Percentiles rank a stretch among this genome's conserved stretches.
Conservation (phyloP, 768 basidiomycete genomes). For the Rhodotorula babjevae region DNA sequence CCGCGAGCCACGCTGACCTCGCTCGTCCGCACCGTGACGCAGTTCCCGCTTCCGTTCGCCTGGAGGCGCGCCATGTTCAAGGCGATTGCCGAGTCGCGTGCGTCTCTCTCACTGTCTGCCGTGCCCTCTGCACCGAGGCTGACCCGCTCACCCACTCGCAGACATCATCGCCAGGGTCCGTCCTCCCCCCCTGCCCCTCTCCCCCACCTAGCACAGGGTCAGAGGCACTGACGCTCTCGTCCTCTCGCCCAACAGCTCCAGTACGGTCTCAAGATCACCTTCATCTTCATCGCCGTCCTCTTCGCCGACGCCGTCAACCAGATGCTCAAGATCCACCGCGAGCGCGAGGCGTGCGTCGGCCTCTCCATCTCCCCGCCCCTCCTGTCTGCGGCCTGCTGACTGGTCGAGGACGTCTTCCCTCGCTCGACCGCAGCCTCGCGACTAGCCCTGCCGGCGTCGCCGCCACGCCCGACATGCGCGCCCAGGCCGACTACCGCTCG, state of each 20-base stretch:
- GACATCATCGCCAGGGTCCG: slow-evolving; percentile 36
- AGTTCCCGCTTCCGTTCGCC: slow-evolving; percentile 37
- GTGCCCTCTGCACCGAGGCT: no score
- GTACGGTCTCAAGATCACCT: slow-evolving; percentile 43
- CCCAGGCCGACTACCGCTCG: slow-evolving; percentile 83
- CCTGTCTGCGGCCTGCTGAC: background rate
- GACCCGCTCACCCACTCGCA: background rate
- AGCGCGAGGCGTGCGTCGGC: slow-evolving; percentile 23
- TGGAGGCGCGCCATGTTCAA: slow-evolving; percentile 33
- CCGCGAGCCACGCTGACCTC: no score
- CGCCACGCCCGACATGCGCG: slow-evolving; percentile 58
- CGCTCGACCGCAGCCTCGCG: no score
- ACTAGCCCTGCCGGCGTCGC: slow-evolving; percentile 36
- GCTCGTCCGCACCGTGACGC: background rate
- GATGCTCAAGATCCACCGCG: slow-evolving; percentile 60
- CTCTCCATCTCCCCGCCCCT: background rate
- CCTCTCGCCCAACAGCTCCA: slow-evolving; percentile 13
- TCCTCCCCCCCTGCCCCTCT: no score
- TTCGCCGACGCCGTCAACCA: slow-evolving; percentile 89
- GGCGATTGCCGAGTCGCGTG: slow-evolving; percentile 31
- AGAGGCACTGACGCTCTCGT: background rate
- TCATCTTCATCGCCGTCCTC: slow-evolving; percentile 72
- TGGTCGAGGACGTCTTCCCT: no score
- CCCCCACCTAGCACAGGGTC: background rate
- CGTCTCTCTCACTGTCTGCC: background rate